Evolutionary conservation across 2,329 filamentous ascomycete species (phyloP).

Genomic region (Geosmithia morbida): DNA sequence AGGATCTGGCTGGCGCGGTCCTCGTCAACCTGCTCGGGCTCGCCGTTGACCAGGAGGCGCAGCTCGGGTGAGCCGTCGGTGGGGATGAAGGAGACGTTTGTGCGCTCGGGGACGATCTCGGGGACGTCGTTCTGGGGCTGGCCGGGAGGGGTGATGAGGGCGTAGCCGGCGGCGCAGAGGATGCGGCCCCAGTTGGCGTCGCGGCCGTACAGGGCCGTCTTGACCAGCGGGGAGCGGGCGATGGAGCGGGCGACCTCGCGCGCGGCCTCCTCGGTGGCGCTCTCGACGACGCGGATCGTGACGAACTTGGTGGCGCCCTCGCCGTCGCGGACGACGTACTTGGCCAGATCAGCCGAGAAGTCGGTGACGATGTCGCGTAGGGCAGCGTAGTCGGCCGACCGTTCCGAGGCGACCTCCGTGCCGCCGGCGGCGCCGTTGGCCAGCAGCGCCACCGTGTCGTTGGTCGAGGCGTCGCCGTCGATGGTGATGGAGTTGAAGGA

Average conservation of each 20-base stretch:
- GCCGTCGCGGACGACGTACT: conserved; percentile 89
- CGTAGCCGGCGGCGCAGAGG: conserved; percentile 83
- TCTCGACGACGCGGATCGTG: conserved; percentile 70
- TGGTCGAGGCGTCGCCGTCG: conserved; percentile 93
- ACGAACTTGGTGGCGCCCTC: conserved; percentile 98
- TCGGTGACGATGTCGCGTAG: conserved; percentile 58
- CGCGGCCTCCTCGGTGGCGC: conserved; percentile 53
- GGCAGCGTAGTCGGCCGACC: conserved; percentile 49
- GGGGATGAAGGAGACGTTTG: conserved; percentile 61
- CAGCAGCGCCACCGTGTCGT: conserved; percentile 89
- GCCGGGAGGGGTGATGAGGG: conserved; percentile 44
- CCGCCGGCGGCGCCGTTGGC: conserved; percentile 88
- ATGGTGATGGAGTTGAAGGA: conserved; percentile 97
- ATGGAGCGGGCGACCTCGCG: conserved; percentile 76
- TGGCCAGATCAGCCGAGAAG: conserved; percentile 73
- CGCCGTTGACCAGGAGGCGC: conserved; percentile 63
- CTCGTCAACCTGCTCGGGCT: conserved; percentile 70
- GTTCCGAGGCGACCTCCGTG: conserved; percentile 38
- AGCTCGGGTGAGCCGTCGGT: conserved; percentile 63
- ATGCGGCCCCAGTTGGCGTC: conserved; percentile 99
- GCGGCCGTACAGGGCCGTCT: conserved; percentile 91
- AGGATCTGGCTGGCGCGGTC: conserved; percentile 62
- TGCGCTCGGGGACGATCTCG: conserved; percentile 51
- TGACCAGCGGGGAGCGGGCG: conserved; percentile 82
- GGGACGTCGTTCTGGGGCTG: conserved; percentile 42